Percentiles rank a stretch among this genome's conserved stretches.
These are phyloP conservation scores for Aspergillus fructus DNA, from an alignment of 2,329 filamentous ascomycete species.

Conservation along the genomic window DNA sequence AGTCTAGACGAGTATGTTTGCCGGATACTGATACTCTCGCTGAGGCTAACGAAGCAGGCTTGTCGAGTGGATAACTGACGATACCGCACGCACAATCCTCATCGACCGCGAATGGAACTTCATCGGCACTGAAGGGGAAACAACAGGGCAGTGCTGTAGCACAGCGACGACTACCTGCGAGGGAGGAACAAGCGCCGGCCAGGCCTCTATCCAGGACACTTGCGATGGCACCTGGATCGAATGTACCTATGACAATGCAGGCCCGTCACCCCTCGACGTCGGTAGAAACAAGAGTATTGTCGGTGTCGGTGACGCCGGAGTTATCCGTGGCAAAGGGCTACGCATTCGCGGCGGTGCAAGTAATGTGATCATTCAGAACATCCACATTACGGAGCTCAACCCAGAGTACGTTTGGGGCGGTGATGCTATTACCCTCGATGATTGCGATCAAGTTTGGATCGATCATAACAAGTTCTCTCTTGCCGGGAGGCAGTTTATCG, in stretches of 20 bases:
- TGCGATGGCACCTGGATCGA: constrained; percentile 30
- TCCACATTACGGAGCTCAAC: constrained; percentile 49
- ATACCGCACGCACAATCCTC: constrained; percentile 7
- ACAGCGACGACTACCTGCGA: constrained; percentile 10
- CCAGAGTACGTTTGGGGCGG: constrained; percentile 60
- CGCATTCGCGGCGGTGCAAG: constrained; percentile 47
- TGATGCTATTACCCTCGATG: constrained; percentile 56
- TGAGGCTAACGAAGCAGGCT: not conserved
- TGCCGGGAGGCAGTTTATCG: constrained; percentile 61
- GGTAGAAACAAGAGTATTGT: constrained; percentile 59
- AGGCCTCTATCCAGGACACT: constrained; percentile 13
- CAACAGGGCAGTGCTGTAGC: constrained; percentile 37
- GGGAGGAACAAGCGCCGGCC: constrained; percentile 12
- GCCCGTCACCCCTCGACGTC: constrained; percentile 50
- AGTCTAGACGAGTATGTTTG: constrained; percentile 14
- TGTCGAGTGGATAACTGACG: constrained; percentile 15
- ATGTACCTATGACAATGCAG: constrained; percentile 51
- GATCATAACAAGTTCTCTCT: constrained; percentile 53
- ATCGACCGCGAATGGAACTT: constrained; percentile 17
- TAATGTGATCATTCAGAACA: constrained; percentile 59
- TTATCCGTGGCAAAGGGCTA: constrained; percentile 61
- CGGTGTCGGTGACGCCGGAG: constrained; percentile 52
- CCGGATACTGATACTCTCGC: not conserved
- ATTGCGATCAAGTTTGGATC: constrained; percentile 47
- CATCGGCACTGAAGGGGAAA: constrained; percentile 31